These are phyloP conservation scores for Sarocladium oryzae DNA, from an alignment of 2,329 filamentous ascomycete species.

Conservation along the genomic window DNA sequence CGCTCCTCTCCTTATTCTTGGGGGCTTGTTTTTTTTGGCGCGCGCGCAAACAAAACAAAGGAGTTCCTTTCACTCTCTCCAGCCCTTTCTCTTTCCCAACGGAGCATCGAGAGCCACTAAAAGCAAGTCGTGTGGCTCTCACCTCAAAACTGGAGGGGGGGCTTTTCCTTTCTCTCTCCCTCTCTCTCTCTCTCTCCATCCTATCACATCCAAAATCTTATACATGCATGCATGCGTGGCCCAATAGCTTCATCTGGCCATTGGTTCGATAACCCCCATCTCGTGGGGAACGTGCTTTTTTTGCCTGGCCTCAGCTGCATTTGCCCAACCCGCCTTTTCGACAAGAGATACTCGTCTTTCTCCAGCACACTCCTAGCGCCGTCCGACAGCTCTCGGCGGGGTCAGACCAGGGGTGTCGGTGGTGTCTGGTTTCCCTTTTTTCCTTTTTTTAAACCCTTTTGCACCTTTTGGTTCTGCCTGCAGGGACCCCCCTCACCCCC, in stretches of 20 bases:
- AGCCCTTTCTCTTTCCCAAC: neutral
- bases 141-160: no score
- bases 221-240: neutral
- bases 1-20: no score
- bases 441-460: no score
- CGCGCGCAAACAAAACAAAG: neutral
- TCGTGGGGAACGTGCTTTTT: neutral
- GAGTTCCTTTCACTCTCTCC: no score
- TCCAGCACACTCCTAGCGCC: neutral
- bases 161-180: neutral
- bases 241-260: no score
- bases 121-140: neutral
- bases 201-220: neutral
- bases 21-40: neutral
- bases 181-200: neutral
- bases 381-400: no score
- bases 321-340: no score
- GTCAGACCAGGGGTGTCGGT: no score
- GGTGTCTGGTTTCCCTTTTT: no score
- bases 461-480: neutral
- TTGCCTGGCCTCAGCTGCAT: no score
- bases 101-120: neutral
- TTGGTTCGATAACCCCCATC: no score
- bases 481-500: neutral
- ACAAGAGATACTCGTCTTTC: neutral